These are phyloP conservation scores for Limnanthes douglasii DNA, from an alignment of 345 rosid genomes.

Conservation along the genomic window DNA sequence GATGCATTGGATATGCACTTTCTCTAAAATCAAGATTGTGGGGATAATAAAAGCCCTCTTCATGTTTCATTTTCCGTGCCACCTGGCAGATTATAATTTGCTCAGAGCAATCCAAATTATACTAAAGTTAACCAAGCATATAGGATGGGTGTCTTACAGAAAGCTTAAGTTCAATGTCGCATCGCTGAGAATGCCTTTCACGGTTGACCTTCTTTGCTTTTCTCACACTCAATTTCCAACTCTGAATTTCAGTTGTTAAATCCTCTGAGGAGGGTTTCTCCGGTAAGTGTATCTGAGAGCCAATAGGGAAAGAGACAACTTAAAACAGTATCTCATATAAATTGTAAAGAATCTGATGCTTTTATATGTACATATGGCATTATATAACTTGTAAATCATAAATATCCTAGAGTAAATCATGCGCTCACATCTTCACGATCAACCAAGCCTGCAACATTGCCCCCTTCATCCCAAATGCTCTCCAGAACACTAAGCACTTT, in stretches of 20 bases:
- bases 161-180: conserved; percentile 90
- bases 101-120: conserved; percentile 4
- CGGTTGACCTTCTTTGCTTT: conserved; percentile 66
- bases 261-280: conserved; percentile 55
- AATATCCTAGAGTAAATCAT: too few relatives aligned
- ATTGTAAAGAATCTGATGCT: too few relatives aligned
- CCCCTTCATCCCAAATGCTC: conserved; percentile 83
- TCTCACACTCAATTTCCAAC: conserved; percentile 73
- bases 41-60: conserved; percentile 96
- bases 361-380: too few relatives aligned
- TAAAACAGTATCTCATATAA: background rate
- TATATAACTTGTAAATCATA: too few relatives aligned
- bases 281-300: conserved; percentile 57
- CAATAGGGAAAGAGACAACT: conserved; percentile 1
- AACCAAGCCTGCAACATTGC: conserved; percentile 74
- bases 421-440: conserved; percentile 77
- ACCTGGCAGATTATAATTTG: conserved; percentile 60
- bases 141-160: conserved; percentile 45
- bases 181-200: conserved; percentile 87
- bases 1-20: conserved; percentile 98
- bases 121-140: background rate
- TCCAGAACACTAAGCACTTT: conserved; percentile 66
- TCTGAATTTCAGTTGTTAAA: conserved; percentile 35
- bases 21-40: conserved; percentile 98
- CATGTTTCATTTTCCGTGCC: conserved; percentile 81